These are phyloP conservation scores for Hypholoma fasciculare DNA, from an alignment of 768 basidiomycete genomes.

Conservation along the genomic window DNA sequence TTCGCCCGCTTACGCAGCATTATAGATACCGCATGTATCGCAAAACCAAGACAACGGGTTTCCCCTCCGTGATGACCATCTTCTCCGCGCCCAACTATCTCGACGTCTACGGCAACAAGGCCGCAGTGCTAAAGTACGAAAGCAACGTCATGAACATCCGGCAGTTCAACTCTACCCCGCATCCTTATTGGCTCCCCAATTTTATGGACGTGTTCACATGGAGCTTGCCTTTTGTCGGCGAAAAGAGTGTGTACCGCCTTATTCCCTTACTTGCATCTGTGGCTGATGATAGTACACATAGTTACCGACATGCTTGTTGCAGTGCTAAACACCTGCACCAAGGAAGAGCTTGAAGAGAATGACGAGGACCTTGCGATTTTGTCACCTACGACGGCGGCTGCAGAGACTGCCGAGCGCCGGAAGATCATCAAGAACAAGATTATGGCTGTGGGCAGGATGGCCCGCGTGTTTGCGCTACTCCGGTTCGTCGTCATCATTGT, in stretches of 20 bases:
- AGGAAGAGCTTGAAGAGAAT: slow-evolving; percentile 92
- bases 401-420: slow-evolving; percentile 69
- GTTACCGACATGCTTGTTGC: slow-evolving; percentile 99
- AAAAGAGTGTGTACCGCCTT: slow-evolving; percentile 72
- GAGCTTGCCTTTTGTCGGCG: slow-evolving; percentile 97
- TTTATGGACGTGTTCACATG: slow-evolving; percentile 99
- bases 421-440: slow-evolving; percentile 98
- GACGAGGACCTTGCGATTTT: slow-evolving; percentile 53
- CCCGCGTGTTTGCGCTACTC: slow-evolving; percentile 92
- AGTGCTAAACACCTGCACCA: slow-evolving; percentile 92
- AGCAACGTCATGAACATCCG: slow-evolving; percentile 99
- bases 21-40: slow-evolving; percentile 95
- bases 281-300: slow-evolving; percentile 27
- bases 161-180: slow-evolving; percentile 96
- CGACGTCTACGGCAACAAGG: slow-evolving; percentile 99
- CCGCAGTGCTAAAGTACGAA: slow-evolving; percentile 98
- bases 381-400: slow-evolving; percentile 40
- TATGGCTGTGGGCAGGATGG: slow-evolving; percentile 95
- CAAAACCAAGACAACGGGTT: slow-evolving; percentile 96
- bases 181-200: slow-evolving; percentile 97
- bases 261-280: neutral
- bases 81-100: slow-evolving; percentile 98
- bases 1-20: slow-evolving; percentile 2
- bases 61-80: slow-evolving; percentile 99
- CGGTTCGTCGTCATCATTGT: slow-evolving; percentile 52